Evolutionary conservation across 495 filamentous ascomycete genomes (phyloP), one percentile per base, ranked within the genome.

Genomic region (Hypoxylon perforatum): DNA sequence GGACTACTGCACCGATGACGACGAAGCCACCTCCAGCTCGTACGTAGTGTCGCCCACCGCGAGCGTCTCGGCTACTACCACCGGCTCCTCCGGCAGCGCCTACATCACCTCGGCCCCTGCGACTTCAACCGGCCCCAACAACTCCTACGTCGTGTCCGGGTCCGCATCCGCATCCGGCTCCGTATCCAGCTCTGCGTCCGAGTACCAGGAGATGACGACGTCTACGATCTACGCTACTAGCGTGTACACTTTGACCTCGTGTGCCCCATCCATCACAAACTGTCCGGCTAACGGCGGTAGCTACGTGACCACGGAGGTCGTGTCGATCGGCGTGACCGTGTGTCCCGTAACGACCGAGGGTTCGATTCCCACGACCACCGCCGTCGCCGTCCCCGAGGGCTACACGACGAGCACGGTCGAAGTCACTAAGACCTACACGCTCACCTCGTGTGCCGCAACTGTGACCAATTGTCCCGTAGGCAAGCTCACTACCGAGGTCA

Each of bases 371-470:
- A 9, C 65, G 14, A 60, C 62, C 4, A 53, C 63, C 9, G 60
- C 63, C 14, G 35, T 68, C 14, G 49, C 50, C 19, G 42, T 28
- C 2, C 44, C 61, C 18, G 49, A 41, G 14, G 57, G 56, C 5
- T 68, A 63, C 47, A 61, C 69, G 1, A 62, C 61, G 14, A 64
- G 60, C 21, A 64, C 65, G 15, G 18, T 67, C 35, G 39, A 60
- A 18, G 47, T 63, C 2, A 61, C 58, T 35, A 59, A 59, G n/a
- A 55, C 81, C 48, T 80, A 82, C 62, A 86, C 86, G 77, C 78
- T 88, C 78, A 87, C 82, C 73, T 86, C 83, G 17, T 89, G 87
- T 79, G 77, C 75, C 69, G 78, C 86, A 39, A 78, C 75, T 41
- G 84, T 88, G 57, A 84, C 83, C 65, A 71, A 85, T 82, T 86